A percentile compares a stretch with the other conserved stretches of the same genome.
Evolutionary conservation across 2,329 filamentous ascomycete species (phyloP).

Genomic region (Gnomoniopsis smithogilvyi): DNA sequence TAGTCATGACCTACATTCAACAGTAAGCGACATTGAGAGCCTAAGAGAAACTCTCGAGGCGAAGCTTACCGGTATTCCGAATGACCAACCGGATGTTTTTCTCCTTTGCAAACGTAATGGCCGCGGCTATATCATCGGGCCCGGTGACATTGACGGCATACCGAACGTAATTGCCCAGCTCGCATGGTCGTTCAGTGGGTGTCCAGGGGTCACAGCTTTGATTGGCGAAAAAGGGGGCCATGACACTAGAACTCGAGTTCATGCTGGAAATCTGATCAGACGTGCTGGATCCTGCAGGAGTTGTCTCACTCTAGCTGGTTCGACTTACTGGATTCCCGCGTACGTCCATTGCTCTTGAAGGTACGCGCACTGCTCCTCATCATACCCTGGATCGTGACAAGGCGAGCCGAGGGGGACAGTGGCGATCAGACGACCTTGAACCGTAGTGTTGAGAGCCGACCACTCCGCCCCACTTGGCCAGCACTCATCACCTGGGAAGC

Average conservation of each 20-base stretch:
- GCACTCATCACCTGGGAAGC: constrained; percentile 45
- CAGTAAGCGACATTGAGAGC: background rate
- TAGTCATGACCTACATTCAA: constrained; percentile 32
- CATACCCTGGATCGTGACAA: constrained; percentile 40
- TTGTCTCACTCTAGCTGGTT: background rate
- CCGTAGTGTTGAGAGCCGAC: constrained; percentile 43
- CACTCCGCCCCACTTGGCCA: constrained; percentile 45
- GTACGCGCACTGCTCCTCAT: constrained; percentile 32
- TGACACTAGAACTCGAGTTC: constrained; percentile 25
- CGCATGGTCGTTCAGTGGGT: constrained; percentile 27
- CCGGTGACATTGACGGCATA: constrained; percentile 23
- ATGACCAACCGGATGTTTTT: constrained; percentile 40
- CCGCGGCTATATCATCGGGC: constrained; percentile 18
- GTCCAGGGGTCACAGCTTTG: constrained; percentile 21
- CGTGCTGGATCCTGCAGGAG: background rate
- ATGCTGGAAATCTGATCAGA: constrained; percentile 16
- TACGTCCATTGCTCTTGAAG: constrained; percentile 34
- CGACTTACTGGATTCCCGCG: constrained; percentile 33
- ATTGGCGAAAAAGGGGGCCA: constrained; percentile 29
- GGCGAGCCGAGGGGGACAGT: constrained; percentile 43
- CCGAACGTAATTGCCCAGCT: constrained; percentile 30
- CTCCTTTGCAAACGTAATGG: constrained; percentile 30
- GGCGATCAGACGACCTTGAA: constrained; percentile 46
- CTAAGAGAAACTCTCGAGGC: constrained; percentile 20
- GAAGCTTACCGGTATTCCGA: constrained; percentile 34